These are phyloP conservation scores for Penicillium glabrum DNA, from an alignment of 2,329 filamentous ascomycete genomes.

Conservation along the genomic window DNA sequence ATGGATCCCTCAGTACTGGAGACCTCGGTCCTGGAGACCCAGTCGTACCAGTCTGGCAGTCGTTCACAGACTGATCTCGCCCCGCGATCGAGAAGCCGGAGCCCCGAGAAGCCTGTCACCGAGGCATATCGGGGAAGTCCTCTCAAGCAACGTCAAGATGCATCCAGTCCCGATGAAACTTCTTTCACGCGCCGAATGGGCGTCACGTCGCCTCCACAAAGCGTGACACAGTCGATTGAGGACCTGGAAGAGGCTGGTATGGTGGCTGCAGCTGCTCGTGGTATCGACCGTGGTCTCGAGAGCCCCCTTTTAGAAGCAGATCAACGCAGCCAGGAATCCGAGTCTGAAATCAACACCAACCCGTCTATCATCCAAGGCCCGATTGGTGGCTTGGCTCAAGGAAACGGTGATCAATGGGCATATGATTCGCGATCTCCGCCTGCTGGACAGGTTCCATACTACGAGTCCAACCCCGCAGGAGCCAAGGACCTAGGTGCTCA, in stretches of 20 bases:
- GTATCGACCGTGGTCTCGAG: constrained; percentile 63
- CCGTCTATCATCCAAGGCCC: constrained; percentile 79
- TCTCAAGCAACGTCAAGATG: constrained; percentile 44
- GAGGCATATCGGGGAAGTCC: constrained; percentile 44
- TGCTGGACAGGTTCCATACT: constrained; percentile 31
- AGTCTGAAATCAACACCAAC: constrained; percentile 72
- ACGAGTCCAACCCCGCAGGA: constrained; percentile 50
- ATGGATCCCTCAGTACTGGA: constrained; percentile 80
- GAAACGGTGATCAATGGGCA: constrained; percentile 54
- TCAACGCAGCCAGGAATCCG: constrained; percentile 54
- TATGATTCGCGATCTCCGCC: constrained; percentile 57
- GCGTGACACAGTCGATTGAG: constrained; percentile 50
- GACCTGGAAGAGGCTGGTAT: constrained; percentile 51
- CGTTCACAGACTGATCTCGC: constrained; percentile 45
- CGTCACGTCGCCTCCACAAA: constrained; percentile 55
- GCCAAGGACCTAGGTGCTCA: constrained; percentile 57
- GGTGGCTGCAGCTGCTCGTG: constrained; percentile 68
- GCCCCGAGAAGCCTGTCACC: constrained; percentile 24
- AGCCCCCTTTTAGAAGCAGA: constrained; percentile 78
- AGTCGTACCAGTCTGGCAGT: constrained; percentile 52
- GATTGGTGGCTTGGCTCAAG: constrained; percentile 57
- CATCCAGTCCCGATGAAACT: constrained; percentile 36
- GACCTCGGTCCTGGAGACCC: constrained; percentile 68
- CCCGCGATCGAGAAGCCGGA: constrained; percentile 24
- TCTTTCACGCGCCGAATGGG: constrained; percentile 41